A percentile compares a stretch with the other conserved stretches of the same genome.
phyloP scores from a whole-genome alignment of 768 basidiomycete genomes.

The Coprinopsis cinerea region DNA sequence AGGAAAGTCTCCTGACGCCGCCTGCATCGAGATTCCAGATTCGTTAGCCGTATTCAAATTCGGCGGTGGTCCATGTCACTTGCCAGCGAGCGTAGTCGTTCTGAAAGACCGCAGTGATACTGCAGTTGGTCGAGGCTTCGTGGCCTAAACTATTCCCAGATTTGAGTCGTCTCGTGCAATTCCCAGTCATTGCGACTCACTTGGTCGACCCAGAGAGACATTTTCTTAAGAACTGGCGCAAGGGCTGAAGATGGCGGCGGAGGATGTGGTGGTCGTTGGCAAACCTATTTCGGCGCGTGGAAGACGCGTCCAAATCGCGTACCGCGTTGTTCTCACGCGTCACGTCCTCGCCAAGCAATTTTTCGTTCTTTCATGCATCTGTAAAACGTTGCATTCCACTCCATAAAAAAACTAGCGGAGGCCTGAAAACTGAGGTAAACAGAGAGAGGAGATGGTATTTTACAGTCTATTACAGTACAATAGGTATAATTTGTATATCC shows the following conservation, averaged over 20 bases:
- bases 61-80: neutral
- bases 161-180: neutral
- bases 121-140: slow-evolving; percentile 78
- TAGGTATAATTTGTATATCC: too few species aligned
- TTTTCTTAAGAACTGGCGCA: slow-evolving; percentile 16
- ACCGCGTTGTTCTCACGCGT: too few species aligned
- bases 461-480: too few species aligned
- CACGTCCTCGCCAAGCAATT: too few species aligned
- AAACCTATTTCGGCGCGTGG: too few species aligned
- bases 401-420: too few species aligned
- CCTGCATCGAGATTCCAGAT: slow-evolving; percentile 48
- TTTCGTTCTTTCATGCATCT: too few species aligned
- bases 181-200: slow-evolving; percentile 30
- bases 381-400: too few species aligned
- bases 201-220: slow-evolving; percentile 71
- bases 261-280: neutral
- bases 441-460: too few species aligned
- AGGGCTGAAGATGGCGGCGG: neutral
- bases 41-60: neutral
- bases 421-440: too few species aligned
- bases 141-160: slow-evolving; percentile 65
- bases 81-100: slow-evolving; percentile 74
- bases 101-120: slow-evolving; percentile 80
- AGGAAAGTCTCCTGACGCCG: slow-evolving; percentile 90
- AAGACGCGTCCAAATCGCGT: too few species aligned